Evolutionary conservation across 192 early-diverging fungal genomes (phyloP).

Genomic region (Entomortierella beljakovae): DNA sequence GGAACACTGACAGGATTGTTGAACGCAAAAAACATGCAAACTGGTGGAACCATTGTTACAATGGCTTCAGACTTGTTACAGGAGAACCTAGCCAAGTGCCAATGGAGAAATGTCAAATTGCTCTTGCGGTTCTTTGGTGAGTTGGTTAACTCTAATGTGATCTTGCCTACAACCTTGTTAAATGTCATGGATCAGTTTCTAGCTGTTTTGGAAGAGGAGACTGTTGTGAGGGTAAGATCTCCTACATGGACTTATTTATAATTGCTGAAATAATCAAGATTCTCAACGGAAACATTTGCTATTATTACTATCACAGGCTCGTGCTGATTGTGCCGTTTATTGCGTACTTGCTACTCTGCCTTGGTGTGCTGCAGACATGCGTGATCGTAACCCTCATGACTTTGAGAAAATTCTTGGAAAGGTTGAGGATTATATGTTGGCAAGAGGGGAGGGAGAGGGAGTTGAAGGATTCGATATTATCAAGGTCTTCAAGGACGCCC

Average conservation of each 20-base stretch:
- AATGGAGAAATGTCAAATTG: slow-evolving; percentile 83
- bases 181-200: slow-evolving; percentile 75
- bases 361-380: slow-evolving; percentile 66
- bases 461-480: slow-evolving; percentile 48
- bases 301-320: no score
- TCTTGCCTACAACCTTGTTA: slow-evolving; percentile 73
- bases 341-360: slow-evolving; percentile 84
- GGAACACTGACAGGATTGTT: slow-evolving; percentile 86
- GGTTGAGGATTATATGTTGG: slow-evolving; percentile 64
- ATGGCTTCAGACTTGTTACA: slow-evolving; percentile 66
- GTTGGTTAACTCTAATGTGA: slow-evolving; percentile 81
- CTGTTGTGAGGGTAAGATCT: slow-evolving; percentile 49
- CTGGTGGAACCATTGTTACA: slow-evolving; percentile 72
- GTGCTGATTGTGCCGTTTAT: slow-evolving; percentile 78
- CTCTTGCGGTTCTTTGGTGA: slow-evolving; percentile 85
- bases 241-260: no score
- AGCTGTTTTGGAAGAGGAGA: slow-evolving; percentile 64
- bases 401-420: slow-evolving; percentile 59
- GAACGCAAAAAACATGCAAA: slow-evolving; percentile 76
- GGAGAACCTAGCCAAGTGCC: slow-evolving; percentile 62
- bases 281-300: no score
- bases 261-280: no score
- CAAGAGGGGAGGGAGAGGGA: slow-evolving; percentile 48
- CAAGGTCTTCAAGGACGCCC: slow-evolving; percentile 47
- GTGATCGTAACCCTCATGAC: slow-evolving; percentile 61